These are phyloP conservation scores for Aphanomyces stellatus DNA, from an alignment of 352 stramenopile genomes.

Conservation along the genomic window DNA sequence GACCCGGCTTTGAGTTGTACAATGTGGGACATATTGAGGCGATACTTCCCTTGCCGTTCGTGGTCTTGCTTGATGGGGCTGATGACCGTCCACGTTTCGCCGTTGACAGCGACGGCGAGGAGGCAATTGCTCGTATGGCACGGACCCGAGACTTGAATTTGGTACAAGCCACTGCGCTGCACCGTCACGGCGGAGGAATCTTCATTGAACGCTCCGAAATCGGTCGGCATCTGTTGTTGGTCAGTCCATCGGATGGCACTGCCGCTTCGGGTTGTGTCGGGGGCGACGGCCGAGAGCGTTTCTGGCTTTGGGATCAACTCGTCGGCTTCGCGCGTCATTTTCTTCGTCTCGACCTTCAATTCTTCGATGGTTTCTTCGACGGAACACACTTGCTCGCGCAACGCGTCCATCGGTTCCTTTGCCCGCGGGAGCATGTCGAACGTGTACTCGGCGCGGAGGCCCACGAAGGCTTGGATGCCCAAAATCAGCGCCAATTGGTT, in stretches of 20 bases:
- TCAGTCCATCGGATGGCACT: neutral
- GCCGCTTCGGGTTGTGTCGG: neutral
- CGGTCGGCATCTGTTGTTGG: neutral
- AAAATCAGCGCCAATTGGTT: neutral
- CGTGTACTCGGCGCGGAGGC: neutral
- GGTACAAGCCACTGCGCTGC: conserved; percentile 1
- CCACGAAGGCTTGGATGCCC: neutral
- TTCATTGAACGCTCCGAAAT: neutral
- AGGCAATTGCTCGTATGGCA: neutral
- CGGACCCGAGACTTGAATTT: neutral
- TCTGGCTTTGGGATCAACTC: neutral
- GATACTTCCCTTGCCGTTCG: neutral
- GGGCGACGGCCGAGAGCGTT: neutral
- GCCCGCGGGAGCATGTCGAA: neutral
- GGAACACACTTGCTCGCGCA: neutral
- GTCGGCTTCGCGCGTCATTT: neutral
- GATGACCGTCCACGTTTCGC: neutral
- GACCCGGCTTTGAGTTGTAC: neutral
- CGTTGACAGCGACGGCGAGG: neutral
- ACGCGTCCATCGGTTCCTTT: neutral
- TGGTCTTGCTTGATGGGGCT: neutral
- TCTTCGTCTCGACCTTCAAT: neutral
- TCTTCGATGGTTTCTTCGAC: neutral
- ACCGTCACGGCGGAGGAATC: neutral
- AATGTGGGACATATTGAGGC: neutral